Conservation (phyloP, 805 yeast genomes). For the Yarrowia osloensis region DNA sequence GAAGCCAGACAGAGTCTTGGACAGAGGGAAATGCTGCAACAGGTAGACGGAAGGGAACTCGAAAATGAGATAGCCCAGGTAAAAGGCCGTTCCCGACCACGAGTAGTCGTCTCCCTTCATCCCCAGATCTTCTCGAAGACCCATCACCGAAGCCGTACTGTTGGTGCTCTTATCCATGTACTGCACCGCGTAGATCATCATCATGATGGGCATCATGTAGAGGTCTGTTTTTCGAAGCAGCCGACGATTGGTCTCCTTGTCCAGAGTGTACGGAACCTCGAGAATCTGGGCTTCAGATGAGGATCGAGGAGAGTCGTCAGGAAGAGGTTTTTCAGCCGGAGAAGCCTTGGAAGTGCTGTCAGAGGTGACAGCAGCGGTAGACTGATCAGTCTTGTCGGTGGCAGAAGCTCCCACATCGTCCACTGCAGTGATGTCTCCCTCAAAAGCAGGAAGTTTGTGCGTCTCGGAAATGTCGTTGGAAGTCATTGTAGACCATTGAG, state of each 20-base stretch:
- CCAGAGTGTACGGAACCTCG: not conserved
- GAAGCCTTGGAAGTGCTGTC: not conserved
- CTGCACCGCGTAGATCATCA: slow-evolving; percentile 53
- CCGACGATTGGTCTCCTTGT: not conserved
- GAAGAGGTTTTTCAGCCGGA: not conserved
- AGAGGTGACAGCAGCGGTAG: too few relatives aligned
- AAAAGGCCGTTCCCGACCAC: slow-evolving; percentile 63
- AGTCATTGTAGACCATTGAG: too few relatives aligned
- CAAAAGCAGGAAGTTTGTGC: too few relatives aligned
- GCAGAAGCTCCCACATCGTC: not conserved
- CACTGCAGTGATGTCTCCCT: too few relatives aligned
- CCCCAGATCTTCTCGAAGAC: slow-evolving; percentile 48
- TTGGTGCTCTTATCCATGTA: slow-evolving; percentile 62
- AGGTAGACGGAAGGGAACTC: slow-evolving; percentile 52
- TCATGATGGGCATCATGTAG: slow-evolving; percentile 53
- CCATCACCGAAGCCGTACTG: slow-evolving; percentile 57
- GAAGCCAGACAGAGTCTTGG: slow-evolving; percentile 51
- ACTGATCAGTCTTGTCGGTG: too few relatives aligned
- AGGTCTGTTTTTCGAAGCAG: slow-evolving; percentile 55
- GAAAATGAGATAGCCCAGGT: slow-evolving; percentile 63
- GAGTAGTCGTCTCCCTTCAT: slow-evolving; percentile 48
- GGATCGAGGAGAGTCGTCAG: not conserved
- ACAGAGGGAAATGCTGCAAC: slow-evolving; percentile 60
- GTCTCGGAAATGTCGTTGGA: too few relatives aligned
- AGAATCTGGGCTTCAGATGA: not conserved